Conservation (phyloP, 129 eudicot species). For the Lactuca sativa region DNA sequence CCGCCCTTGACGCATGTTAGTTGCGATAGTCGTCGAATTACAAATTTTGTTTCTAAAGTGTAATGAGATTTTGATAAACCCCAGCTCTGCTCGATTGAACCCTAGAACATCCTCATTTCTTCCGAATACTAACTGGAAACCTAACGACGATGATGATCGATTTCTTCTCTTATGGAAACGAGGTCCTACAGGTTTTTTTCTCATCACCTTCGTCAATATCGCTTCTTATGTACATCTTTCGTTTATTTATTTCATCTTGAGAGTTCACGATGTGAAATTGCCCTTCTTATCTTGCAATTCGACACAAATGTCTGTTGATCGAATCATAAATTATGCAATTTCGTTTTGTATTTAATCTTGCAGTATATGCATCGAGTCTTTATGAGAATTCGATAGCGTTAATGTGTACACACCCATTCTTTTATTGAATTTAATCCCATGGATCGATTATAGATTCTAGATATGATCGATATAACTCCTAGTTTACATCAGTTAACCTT, state of each 20-base stretch:
- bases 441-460: not conserved
- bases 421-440: too few species aligned
- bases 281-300: not conserved
- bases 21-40: too few species aligned
- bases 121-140: too few species aligned
- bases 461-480: not conserved
- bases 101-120: too few species aligned
- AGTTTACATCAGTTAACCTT: not conserved
- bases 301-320: not conserved
- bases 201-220: constrained; percentile 1
- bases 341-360: not conserved
- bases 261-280: not conserved
- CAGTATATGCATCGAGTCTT: not conserved
- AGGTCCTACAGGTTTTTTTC: constrained; percentile 1
- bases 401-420: too few species aligned
- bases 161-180: not conserved
- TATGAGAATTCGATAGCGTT: too few species aligned
- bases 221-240: not conserved
- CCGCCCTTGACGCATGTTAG: too few species aligned
- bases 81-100: too few species aligned
- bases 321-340: not conserved
- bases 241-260: not conserved
- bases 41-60: too few species aligned
- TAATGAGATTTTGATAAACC: too few species aligned
- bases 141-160: too few species aligned